Base-by-base conservation (phyloP, 257 asterid species). In the Gardenia jasminoides region DNA sequence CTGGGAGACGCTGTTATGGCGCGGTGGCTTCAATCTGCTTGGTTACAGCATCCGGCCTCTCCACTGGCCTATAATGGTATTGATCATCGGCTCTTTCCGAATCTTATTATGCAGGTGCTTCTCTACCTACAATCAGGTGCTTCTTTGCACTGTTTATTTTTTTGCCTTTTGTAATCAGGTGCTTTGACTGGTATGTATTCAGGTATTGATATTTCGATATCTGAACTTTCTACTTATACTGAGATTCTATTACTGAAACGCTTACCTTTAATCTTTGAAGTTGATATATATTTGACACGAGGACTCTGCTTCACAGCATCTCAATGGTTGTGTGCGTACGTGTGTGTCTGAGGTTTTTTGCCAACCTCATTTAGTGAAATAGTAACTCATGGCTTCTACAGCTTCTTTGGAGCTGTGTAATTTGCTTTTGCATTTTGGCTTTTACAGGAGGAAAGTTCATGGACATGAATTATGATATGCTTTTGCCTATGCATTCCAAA, bases 21-120 rank as follows among this genome's bases (percentile, higher is more conserved):
- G 4, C 90, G 97, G 86, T 96, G 98, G 99, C 97, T 96, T 77
- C 98, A 93, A 87, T 96, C 99, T 80, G 97, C 99, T 7, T 98
- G 99, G 77, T 88, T 93, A 89, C 99, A 96, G 93, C 99, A 95
- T 92, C 92, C 93, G 96, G 96, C 94, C 79, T 93, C 99, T 78
- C 97, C 99, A 52, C 48, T 90, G 90, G 96, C 97, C 58, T 89
- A 95, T 56, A 87, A 83, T 78, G 88, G 93, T n/a, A 89, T 88
- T 20, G 97, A 92, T 91, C 85, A 92, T 50, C 92, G 96, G 52
- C 80, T 82, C 78, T 92, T 93, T 24, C 98, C 98, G 44, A 90
- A 88, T 80, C 89, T 92, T 70, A 85, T 88, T 62, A 90, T 90
- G 96, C 98, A 92, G 98, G 98, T 93, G 84, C 46, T 62, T 47